These are phyloP conservation scores for Thermoascus crustaceus DNA, from an alignment of 2,329 filamentous ascomycete species.

Conservation along the genomic window DNA sequence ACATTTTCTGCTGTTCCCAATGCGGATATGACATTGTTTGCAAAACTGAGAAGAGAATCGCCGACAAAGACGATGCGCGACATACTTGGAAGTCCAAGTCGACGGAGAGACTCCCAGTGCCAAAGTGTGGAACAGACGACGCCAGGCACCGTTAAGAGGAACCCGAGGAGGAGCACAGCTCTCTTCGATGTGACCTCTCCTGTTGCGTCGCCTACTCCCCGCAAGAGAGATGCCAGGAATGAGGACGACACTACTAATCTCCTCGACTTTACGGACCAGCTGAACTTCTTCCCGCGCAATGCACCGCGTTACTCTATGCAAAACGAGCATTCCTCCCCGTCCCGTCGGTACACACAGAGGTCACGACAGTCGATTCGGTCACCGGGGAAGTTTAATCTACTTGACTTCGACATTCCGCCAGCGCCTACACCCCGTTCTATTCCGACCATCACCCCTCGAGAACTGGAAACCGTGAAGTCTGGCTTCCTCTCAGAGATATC, in stretches of 20 bases:
- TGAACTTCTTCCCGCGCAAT: conserved; percentile 46
- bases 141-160: conserved; percentile 41
- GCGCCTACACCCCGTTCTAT: conserved; percentile 86
- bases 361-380: conserved; percentile 28
- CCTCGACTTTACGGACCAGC: conserved; percentile 81
- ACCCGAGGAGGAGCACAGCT: conserved; percentile 15
- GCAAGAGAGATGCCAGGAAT: conserved; percentile 36
- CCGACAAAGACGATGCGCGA: conserved; percentile 44
- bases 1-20: conserved; percentile 77
- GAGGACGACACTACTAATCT: conserved; percentile 63
- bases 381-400: conserved; percentile 56
- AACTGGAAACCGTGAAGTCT: conserved; percentile 88
- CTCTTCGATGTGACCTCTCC: conserved; percentile 27
- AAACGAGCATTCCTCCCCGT: conserved; percentile 29
- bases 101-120: conserved; percentile 9
- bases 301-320: conserved; percentile 39
- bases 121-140: conserved; percentile 27
- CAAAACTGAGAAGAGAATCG: conserved; percentile 57
- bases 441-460: conserved; percentile 81
- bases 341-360: conserved; percentile 38
- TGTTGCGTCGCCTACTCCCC: conserved; percentile 40
- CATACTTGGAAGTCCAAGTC: conserved; percentile 35
- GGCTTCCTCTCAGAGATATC: conserved; percentile 87
- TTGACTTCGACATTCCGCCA: conserved; percentile 91
- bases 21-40: conserved; percentile 71